Conservation (phyloP, 345 rosid genomes). For the Passiflora organensis region DNA sequence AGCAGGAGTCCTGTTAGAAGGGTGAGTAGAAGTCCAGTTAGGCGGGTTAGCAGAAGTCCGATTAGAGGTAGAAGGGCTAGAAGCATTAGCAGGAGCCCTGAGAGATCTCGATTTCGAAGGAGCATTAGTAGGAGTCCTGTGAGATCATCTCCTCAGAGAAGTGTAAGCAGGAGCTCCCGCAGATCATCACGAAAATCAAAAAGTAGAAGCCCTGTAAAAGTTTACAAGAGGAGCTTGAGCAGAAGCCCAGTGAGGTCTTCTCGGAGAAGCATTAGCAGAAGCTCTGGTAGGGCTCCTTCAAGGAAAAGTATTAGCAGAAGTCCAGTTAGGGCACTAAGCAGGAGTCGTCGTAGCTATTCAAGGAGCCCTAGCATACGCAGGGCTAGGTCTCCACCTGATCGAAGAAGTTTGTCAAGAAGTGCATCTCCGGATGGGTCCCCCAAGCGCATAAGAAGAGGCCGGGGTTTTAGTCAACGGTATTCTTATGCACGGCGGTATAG, state of each 20-base stretch:
- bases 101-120: conserved; percentile 31
- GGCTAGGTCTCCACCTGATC: conserved; percentile 60
- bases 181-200: conserved; percentile 25
- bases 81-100: conserved; percentile 43
- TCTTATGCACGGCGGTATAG: conserved; percentile 85
- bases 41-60: conserved; percentile 36
- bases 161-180: conserved; percentile 42
- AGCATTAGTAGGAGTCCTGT: conserved; percentile 48
- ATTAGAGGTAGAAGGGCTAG: conserved; percentile 6
- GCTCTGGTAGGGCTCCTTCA: conserved; percentile 43
- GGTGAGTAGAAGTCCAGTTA: conserved; percentile 37
- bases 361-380: conserved; percentile 49
- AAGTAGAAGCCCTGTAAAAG: conserved; percentile 45
- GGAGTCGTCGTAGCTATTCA: conserved; percentile 54
- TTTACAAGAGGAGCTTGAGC: conserved; percentile 44
- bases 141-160: conserved; percentile 29
- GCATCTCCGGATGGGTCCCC: conserved; percentile 71
- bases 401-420: conserved; percentile 80
- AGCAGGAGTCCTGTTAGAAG: conserved; percentile 35
- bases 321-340: conserved; percentile 47
- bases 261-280: conserved; percentile 36
- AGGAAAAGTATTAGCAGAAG: conserved; percentile 60
- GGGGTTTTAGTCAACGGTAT: conserved; percentile 85
- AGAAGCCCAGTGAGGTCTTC: conserved; percentile 29
- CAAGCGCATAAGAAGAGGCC: conserved; percentile 83